Conservation (phyloP, 2,329 filamentous ascomycete genomes). For the Thielaviopsis musarum region DNA sequence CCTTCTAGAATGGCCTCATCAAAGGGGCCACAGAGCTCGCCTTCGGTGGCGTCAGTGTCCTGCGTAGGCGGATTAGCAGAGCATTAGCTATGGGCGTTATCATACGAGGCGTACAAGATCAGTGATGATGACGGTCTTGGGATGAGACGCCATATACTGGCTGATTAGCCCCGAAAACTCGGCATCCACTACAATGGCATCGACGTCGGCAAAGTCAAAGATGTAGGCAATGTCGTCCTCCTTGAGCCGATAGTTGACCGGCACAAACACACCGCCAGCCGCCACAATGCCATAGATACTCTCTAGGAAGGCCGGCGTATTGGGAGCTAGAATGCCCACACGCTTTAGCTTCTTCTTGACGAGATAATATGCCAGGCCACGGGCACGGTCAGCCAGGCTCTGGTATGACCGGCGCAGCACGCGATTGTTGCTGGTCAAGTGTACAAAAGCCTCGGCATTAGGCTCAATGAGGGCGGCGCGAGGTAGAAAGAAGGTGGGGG, state of each 20-base stretch:
- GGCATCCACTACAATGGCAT: slow-evolving; percentile 70
- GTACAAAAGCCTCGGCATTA: slow-evolving; percentile 67
- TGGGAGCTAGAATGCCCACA: slow-evolving; percentile 76
- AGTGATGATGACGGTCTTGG: slow-evolving; percentile 53
- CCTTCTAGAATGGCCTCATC: slow-evolving; percentile 74
- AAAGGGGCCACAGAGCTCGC: slow-evolving; percentile 60
- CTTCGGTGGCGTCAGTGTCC: slow-evolving; percentile 65
- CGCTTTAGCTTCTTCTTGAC: slow-evolving; percentile 54
- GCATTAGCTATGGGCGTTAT: neutral
- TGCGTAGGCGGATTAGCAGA: slow-evolving; percentile 18
- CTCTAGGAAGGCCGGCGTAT: slow-evolving; percentile 90
- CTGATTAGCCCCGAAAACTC: slow-evolving; percentile 62
- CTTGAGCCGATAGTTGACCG: slow-evolving; percentile 49
- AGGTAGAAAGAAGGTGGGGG: slow-evolving; percentile 73
- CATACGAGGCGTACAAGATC: slow-evolving; percentile 34
- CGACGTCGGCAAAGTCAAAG: slow-evolving; percentile 71
- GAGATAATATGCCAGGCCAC: slow-evolving; percentile 78
- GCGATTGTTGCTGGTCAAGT: slow-evolving; percentile 63
- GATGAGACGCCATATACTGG: slow-evolving; percentile 42
- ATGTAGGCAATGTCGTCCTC: slow-evolving; percentile 80
- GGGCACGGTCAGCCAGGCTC: slow-evolving; percentile 69
- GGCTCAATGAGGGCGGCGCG: slow-evolving; percentile 81
- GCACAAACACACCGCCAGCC: slow-evolving; percentile 62
- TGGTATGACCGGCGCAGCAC: slow-evolving; percentile 61
- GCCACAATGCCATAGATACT: slow-evolving; percentile 75